Base-by-base conservation (phyloP, 805 yeast species). In the Candida manassasensis region DNA sequence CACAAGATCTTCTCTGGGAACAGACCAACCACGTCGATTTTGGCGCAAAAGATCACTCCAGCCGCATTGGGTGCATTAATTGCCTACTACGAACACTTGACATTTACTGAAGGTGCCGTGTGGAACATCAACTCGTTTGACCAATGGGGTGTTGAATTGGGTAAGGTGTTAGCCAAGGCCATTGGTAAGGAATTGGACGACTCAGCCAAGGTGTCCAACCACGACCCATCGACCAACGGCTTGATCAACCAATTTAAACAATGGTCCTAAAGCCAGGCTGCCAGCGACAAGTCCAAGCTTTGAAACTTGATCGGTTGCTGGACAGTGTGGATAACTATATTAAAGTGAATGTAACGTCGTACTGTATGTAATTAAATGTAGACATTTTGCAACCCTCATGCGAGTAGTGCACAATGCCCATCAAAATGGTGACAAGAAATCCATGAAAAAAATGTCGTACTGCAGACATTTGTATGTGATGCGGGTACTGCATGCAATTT, bases 91-190 rank as follows among this genome's bases (percentile, higher is more conserved):
- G 98, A 93, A 71, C 96, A 88, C 62, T 77, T 87, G 41, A 90
- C 97, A 27, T 93, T 93, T 69, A 89, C 89, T 40, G 98, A 93
- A 72, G 98, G 98, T 70, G 98, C 98, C 39, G 69, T 93, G 57
- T 90, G 98, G 98, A 93, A 94, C 78, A 89, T 93, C 73, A 93
- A 93, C 81, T 90, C 97, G 13, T 93, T 87, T 61, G 98, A 93
- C 73, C 98, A 93, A 75, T 93, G 97, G 96, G 98, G 98, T 68
- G 98, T 93, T 55, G 98, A 93, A 73, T 84, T 93, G 53, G 98
- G 98, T 63, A 93, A 93, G 73, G 94, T 84, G 36, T 79, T 93
- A 59, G 98, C 98, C 59, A 93, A 93, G 81, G 93, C 76, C 40
- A 90, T 93, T 56, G 90, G 94, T 53, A 76, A 76, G 53, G 97